Evolutionary conservation across 331 rosid genomes (phyloP).

Genomic region (Arachis monticola): DNA sequence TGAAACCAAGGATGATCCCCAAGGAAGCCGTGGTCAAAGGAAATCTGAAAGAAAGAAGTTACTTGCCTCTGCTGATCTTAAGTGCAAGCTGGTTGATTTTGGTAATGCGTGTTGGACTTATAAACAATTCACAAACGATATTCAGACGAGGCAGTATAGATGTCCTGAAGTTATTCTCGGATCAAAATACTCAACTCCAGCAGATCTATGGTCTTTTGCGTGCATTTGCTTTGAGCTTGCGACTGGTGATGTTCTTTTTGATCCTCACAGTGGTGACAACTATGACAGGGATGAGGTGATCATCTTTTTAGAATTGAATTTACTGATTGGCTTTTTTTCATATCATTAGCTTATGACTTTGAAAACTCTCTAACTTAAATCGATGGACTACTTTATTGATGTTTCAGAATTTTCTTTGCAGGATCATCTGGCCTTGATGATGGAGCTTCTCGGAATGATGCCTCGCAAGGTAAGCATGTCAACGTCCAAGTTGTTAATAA

Average conservation of each 20-base stretch:
- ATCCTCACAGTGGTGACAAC: slow-evolving; percentile 90
- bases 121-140: slow-evolving; percentile 81
- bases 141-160: slow-evolving; percentile 92
- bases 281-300: slow-evolving; percentile 91
- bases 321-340: slow-evolving; percentile 27
- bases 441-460: slow-evolving; percentile 91
- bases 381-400: not conserved
- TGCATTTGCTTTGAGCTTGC: slow-evolving; percentile 87
- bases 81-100: slow-evolving; percentile 86
- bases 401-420: slow-evolving; percentile 41
- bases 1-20: slow-evolving; percentile 49
- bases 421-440: slow-evolving; percentile 93
- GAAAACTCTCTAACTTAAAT: not conserved
- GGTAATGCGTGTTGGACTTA: slow-evolving; percentile 94
- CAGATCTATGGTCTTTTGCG: slow-evolving; percentile 88
- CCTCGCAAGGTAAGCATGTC: slow-evolving; percentile 71
- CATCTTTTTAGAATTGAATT: slow-evolving; percentile 30
- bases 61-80: slow-evolving; percentile 64
- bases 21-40: slow-evolving; percentile 53
- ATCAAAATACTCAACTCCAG: slow-evolving; percentile 81
- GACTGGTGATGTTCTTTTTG: slow-evolving; percentile 86
- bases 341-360: slow-evolving; percentile 24
- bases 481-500: not conserved
- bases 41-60: slow-evolving; percentile 65
- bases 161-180: slow-evolving; percentile 92